Base-by-base conservation (phyloP, 2,329 filamentous ascomycete species). In the Davidsoniella neocaledoniae region DNA sequence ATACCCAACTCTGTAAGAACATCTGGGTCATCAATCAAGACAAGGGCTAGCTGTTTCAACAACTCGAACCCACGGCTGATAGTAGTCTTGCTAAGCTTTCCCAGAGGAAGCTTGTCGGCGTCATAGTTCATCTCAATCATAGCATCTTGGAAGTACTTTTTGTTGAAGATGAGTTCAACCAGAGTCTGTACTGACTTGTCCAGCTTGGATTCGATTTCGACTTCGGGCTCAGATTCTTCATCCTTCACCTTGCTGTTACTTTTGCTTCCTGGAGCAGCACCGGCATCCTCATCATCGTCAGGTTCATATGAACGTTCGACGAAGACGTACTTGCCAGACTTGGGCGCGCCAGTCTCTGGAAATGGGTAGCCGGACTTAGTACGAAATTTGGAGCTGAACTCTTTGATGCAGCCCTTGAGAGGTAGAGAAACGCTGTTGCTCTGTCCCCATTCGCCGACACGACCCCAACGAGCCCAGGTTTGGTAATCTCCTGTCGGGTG, bases 111-210 rank as follows among this genome's bases (percentile, higher is more conserved):
- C 62, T 93, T 93, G 55, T 81, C 70, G 8, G 74, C 70, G 56
- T 86, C 80, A 56, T 86, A 86, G 56, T 83, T 83, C 56, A 86
- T 68, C 1, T 73, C 68, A 1, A 64, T 61, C 78, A 86, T 83
- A 36, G 77, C 74, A 17, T 72, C 71, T 19, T 75, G 68, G 62
- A 93, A 86, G 60, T 81, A 80, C 19, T 79, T 61, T 51, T 77
- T 72, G 61, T 93, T 88, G 70, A 94, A 94, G 53, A 94, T 93
- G 55, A 94, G 74, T 53, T 79, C 67, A 71, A 93, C 80, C 17
- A 94, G 66, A 7, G 76, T 66, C 59, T 86, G 79, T 2, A 86
- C 69, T 0, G 77, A 68, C 10, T 65, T 61, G 0, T 71, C 63
- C 2, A 90, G 69, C 12, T 66, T 59, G 5, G 55, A 59, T 57